phyloP scores from a whole-genome alignment of 106 monocot genomes.

The Dendrobium huoshanense region DNA sequence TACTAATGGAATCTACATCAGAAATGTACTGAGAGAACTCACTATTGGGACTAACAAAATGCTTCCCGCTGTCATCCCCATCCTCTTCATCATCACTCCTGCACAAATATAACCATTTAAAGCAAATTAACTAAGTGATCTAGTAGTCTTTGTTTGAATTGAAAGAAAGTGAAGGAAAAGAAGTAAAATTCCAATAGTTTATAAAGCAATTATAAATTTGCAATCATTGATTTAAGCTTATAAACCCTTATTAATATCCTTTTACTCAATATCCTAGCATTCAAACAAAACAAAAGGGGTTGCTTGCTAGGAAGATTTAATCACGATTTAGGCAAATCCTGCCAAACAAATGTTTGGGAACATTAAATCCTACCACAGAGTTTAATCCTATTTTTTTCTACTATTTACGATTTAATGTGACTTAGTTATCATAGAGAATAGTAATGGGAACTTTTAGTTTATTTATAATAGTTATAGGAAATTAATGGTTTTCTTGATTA shows the following conservation, averaged over 20 bases:
- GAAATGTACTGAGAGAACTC: constrained; percentile 50
- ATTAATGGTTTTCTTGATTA: too few relatives aligned
- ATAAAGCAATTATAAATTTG: not conserved
- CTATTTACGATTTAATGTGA: not conserved
- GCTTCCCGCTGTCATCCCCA: constrained; percentile 35
- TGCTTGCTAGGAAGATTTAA: too few relatives aligned
- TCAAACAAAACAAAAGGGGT: not conserved
- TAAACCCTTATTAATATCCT: not conserved
- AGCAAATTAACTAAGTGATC: not conserved
- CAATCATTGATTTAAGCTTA: not conserved
- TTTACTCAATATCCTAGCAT: not conserved
- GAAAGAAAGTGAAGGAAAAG: not conserved
- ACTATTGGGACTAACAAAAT: constrained; percentile 39
- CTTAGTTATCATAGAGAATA: too few relatives aligned
- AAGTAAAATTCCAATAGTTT: not conserved
- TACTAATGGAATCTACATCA: constrained; percentile 62
- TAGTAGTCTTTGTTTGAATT: not conserved
- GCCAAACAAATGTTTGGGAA: too few relatives aligned
- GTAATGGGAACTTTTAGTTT: too few relatives aligned
- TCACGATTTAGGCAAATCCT: too few relatives aligned
- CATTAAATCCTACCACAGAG: too few relatives aligned
- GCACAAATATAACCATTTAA: constrained; percentile 14
- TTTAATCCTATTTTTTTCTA: too few relatives aligned
- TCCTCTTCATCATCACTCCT: constrained; percentile 59
- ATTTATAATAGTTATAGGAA: too few relatives aligned